Evolutionary conservation across 345 rosid species (phyloP).

Genomic region (Linum tenue): DNA sequence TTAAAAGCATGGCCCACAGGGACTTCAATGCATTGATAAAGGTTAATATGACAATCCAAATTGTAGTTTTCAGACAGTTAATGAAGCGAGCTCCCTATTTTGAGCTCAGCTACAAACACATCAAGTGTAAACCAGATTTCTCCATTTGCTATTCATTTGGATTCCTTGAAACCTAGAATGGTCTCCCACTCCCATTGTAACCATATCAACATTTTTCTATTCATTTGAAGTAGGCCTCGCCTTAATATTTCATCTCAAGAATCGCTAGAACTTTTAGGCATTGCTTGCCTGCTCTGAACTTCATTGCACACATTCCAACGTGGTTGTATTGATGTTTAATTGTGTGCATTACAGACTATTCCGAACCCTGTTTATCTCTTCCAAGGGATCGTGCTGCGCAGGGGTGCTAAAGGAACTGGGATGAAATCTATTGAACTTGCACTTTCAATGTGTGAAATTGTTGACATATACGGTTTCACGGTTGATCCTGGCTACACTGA

Average conservation of each 20-base stretch:
- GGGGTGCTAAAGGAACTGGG: slow-evolving; percentile 99
- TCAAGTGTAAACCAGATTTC: not conserved
- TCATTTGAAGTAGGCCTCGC: not conserved
- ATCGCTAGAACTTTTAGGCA: not conserved
- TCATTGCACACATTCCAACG: slow-evolving; percentile 5
- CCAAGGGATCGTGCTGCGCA: slow-evolving; percentile 89
- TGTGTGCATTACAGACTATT: slow-evolving; percentile 47
- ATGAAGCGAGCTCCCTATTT: not conserved
- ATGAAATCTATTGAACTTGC: slow-evolving; percentile 94
- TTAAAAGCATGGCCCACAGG: slow-evolving; percentile 82
- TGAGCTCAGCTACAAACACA: slow-evolving; percentile 5
- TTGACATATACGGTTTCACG: slow-evolving; percentile 90
- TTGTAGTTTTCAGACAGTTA: not conserved
- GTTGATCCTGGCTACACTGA: slow-evolving; percentile 99
- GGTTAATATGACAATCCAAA: slow-evolving; percentile 31
- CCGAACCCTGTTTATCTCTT: slow-evolving; percentile 97
- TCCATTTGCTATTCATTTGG: not conserved
- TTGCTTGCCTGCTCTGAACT: not conserved
- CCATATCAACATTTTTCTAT: not conserved
- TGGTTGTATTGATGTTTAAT: not conserved
- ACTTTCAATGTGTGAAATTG: slow-evolving; percentile 89
- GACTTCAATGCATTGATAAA: slow-evolving; percentile 90
- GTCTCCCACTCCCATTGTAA: not conserved
- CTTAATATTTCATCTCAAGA: not conserved
- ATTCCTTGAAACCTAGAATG: not conserved